These are phyloP conservation scores for Plenodomus biglobosus DNA, from an alignment of 2,329 filamentous ascomycete genomes.

Conservation along the genomic window DNA sequence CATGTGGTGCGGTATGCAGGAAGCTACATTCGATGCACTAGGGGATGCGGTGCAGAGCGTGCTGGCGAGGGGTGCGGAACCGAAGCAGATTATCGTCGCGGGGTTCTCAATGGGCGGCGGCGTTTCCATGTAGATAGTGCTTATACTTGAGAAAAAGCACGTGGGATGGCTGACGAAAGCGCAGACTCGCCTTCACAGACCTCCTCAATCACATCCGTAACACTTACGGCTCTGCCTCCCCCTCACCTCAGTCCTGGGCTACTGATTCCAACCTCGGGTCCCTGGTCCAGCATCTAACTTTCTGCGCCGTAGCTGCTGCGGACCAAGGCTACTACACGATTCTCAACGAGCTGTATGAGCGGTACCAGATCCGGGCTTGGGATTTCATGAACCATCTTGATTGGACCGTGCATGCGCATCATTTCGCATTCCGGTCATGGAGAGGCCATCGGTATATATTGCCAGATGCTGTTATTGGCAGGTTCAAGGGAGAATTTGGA, in stretches of 20 bases:
- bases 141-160: too few relatives aligned
- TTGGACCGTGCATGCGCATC: neutral
- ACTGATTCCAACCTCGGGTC: neutral
- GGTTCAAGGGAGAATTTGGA: conserved; percentile 5
- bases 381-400: neutral
- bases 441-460: conserved; percentile 14
- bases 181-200: conserved; percentile 12
- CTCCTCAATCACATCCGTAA: conserved; percentile 9
- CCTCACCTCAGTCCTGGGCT: conserved; percentile 5
- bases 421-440: conserved; percentile 11
- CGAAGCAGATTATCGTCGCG: conserved; percentile 9
- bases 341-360: conserved; percentile 12
- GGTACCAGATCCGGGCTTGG: conserved; percentile 9
- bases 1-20: conserved; percentile 13
- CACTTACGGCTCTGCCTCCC: conserved; percentile 8
- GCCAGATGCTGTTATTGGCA: conserved; percentile 9
- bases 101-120: conserved; percentile 15
- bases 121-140: conserved; percentile 7
- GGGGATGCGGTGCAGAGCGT: conserved; percentile 3
- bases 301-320: conserved; percentile 10
- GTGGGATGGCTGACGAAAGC: neutral
- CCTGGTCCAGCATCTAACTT: conserved; percentile 12
- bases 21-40: conserved; percentile 5
- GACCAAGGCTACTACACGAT: conserved; percentile 13
- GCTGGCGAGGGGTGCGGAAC: neutral